phyloP scores from a whole-genome alignment of 2,329 filamentous ascomycete genomes.

The Colletotrichum brevisporum region DNA sequence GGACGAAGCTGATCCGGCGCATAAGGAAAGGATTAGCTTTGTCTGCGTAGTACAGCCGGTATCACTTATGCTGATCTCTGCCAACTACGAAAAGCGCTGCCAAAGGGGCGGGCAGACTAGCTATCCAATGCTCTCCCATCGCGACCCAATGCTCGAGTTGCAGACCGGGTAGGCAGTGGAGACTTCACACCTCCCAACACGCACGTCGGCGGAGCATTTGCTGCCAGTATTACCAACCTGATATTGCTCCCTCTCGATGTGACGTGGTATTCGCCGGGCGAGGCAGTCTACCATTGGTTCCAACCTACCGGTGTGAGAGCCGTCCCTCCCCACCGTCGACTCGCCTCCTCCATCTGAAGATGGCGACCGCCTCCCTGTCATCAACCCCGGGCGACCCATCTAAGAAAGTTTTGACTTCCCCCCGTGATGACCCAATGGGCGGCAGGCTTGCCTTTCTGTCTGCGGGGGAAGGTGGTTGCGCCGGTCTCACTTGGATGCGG shows the following conservation, averaged over 20 bases:
- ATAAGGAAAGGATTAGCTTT: neutral
- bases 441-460: neutral
- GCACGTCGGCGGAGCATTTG: no score
- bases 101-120: neutral
- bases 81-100: neutral
- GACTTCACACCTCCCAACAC: no score
- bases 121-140: no score
- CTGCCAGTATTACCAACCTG: neutral
- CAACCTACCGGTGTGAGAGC: neutral
- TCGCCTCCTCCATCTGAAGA: conserved; percentile 11
- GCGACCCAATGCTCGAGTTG: no score
- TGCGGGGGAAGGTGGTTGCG: conserved; percentile 33
- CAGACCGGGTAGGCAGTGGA: no score
- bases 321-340: conserved; percentile 10
- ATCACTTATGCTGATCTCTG: conserved; percentile 18
- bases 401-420: conserved; percentile 19
- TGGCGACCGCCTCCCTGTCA: conserved; percentile 10
- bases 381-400: conserved; percentile 25
- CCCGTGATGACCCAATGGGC: conserved; percentile 20
- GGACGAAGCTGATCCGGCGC: neutral
- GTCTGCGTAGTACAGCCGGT: neutral
- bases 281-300: neutral
- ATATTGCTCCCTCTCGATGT: neutral
- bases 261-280: neutral
- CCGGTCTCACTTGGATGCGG: conserved; percentile 5